Conservation (phyloP, 1,139 yeast species). For the Saccharomyces pastorianus region DNA sequence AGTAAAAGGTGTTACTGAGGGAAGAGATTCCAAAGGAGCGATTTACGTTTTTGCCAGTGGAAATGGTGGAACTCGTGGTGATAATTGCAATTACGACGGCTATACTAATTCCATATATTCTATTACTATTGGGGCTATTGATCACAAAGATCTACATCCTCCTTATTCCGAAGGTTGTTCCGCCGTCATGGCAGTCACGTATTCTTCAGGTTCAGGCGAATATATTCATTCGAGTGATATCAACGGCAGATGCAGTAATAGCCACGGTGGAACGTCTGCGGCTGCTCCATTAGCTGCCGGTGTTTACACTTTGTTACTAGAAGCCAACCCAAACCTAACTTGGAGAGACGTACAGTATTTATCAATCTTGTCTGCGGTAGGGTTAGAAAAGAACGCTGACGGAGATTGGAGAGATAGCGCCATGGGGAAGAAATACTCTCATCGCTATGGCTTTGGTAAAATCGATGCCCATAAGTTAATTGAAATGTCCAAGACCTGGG, state of each 20-base stretch:
- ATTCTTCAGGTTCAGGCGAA: slow-evolving; percentile 85
- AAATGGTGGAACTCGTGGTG: slow-evolving; percentile 77
- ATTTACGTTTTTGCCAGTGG: slow-evolving; percentile 95
- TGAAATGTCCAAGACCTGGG: slow-evolving; percentile 68
- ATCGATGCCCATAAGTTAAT: slow-evolving; percentile 77
- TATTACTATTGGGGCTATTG: slow-evolving; percentile 92
- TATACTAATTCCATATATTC: slow-evolving; percentile 94
- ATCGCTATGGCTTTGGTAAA: slow-evolving; percentile 87
- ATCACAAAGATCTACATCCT: slow-evolving; percentile 78
- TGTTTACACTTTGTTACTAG: slow-evolving; percentile 69
- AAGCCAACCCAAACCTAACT: slow-evolving; percentile 76
- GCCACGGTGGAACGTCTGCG: slow-evolving; percentile 96
- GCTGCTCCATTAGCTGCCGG: slow-evolving; percentile 99
- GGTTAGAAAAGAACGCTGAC: slow-evolving; percentile 51
- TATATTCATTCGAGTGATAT: slow-evolving; percentile 89
- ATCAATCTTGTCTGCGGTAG: slow-evolving; percentile 64
- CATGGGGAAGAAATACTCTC: slow-evolving; percentile 61
- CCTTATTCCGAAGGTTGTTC: slow-evolving; percentile 86
- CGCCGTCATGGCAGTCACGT: slow-evolving; percentile 93
- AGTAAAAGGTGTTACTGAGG: slow-evolving; percentile 75
- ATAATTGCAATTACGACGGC: slow-evolving; percentile 95
- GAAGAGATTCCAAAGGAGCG: slow-evolving; percentile 76
- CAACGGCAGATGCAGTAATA: slow-evolving; percentile 56
- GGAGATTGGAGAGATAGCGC: slow-evolving; percentile 59
- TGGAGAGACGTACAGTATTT: slow-evolving; percentile 96